Conservation (phyloP, 2,329 filamentous ascomycete genomes). For the Paraphaeosphaeria sporulosa region DNA sequence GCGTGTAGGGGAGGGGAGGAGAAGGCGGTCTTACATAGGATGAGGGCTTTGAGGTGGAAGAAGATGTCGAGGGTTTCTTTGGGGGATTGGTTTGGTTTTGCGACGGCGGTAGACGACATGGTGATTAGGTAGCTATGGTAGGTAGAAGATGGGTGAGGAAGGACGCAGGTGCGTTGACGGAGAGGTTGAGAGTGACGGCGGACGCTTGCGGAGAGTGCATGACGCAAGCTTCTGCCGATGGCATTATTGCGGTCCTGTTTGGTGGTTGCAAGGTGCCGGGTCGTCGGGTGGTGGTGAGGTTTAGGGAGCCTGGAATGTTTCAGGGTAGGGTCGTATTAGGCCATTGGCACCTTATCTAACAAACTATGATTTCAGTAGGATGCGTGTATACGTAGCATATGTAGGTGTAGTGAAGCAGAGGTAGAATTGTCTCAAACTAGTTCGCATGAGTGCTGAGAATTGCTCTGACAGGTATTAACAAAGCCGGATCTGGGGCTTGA, state of each 20-base stretch:
- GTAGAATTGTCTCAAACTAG: too few relatives aligned
- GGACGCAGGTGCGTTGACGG: neutral
- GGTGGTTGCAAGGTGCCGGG: neutral
- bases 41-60: constrained; percentile 18
- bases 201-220: neutral
- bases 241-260: neutral
- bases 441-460: too few relatives aligned
- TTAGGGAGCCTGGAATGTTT: neutral
- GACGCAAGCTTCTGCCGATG: constrained; percentile 5
- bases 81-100: constrained; percentile 1
- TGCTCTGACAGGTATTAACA: too few relatives aligned
- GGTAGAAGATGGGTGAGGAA: neutral
- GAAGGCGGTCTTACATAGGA: constrained; percentile 14
- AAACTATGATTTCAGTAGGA: neutral
- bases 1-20: neutral
- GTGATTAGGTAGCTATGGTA: neutral
- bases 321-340: neutral
- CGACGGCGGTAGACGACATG: neutral
- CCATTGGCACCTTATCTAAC: neutral
- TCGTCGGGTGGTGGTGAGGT: neutral
- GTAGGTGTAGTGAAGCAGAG: neutral
- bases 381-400: neutral
- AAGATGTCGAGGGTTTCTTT: constrained; percentile 20
- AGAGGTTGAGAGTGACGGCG: neutral
- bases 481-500: too few relatives aligned